Base-by-base conservation (phyloP, 2,329 filamentous ascomycete genomes). In the Elsinoe necatrix region DNA sequence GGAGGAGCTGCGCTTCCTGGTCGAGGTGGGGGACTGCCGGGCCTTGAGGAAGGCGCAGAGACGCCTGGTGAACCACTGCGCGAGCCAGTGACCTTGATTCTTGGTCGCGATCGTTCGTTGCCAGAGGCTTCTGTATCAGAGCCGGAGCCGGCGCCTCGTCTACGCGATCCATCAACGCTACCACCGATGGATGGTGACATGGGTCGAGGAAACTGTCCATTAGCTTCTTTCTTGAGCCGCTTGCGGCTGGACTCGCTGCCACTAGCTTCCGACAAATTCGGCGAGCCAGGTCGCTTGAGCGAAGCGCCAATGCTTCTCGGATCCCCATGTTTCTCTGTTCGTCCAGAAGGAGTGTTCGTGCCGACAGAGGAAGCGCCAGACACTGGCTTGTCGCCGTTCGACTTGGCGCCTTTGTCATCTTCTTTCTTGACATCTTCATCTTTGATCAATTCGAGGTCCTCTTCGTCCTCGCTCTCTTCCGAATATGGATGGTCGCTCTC, bases 191-290 rank as follows among this genome's bases (percentile, higher is more conserved):
- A 54, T 12, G 61, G 61, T 1, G 61, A 62, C 48, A 58, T 57
- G 52, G 61, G 52, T 23, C 60, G 59, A 58, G 63, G 52, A 58
- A 81, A 1, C 75, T 68, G 12, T 78, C 54, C 45, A 35, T 43
- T 67, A 2, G 68, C 70, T 1, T 72, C 71, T 73, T 85, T 87
- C 67, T 86, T 82, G 51, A 61, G 43, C 11, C 58, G 51, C 73
- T 93, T 90, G 62, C 86, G 85, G 21, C 84, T 82, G 0, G 88
- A 92, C 69, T 97, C 92, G 63, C 91, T 95, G 55, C 89, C 92
- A 68, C 89, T 95, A 8, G 89, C 89, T 68, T 97, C 92, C 1
- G 90, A 96, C 29, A 87, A 78, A 61, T 91, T 86, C 2, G 91
- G 89, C 14, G 90, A 95, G 16, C 90, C 89, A 29, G 88, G 80